Evolutionary conservation across 352 stramenopile genomes (phyloP), one percentile per base, ranked within the genome.

Genomic region (Phytophthora pisi): DNA sequence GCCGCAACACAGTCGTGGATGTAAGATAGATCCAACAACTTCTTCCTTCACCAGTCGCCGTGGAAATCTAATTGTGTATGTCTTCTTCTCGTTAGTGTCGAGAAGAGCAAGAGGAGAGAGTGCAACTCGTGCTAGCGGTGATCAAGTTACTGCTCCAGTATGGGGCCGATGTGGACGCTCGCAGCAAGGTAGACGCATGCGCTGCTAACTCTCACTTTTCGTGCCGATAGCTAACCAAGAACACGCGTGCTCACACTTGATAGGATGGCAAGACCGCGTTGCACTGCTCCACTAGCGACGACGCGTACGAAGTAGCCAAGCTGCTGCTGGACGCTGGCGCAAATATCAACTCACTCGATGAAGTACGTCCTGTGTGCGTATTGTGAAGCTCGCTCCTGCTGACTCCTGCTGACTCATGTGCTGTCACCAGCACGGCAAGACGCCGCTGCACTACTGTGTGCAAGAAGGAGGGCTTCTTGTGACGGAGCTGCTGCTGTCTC

Each of bases 231-330:
- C 20, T 20, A 20, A 20, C 20, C 20, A 20, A 20, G 20, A 20
- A 20, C 20, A 20, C 20, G 20, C 20, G 20, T 20, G 20, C 20
- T 20, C 20, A 20, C 20, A 20, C 20, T 20, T 20, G 20, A 20
- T 20, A 20, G 67, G 63, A 74, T 11, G 59, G 63, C 1, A 76
- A 74, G 51, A 74, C 62, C 3, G 67, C 67, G 18, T 47, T 79
- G 31, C 62, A 74, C 20, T 61, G 38, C 5, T 36, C 67, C 1
- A 74, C 71, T 1, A 51, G 45, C 3, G 67, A 75, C 13, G 71
- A 74, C 10, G 20, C 54, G 8, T 76, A 61, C 46, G 55, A 73
- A 34, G 55, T 76, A n/a, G 62, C 67, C 9, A 73, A 70, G 51
- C 15, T 61, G 5, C n/a, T 79, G 49, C 16, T 76, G 5, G 67